Base-by-base conservation (phyloP, 176 grass and related monocot genomes). In the Pharus latifolius region DNA sequence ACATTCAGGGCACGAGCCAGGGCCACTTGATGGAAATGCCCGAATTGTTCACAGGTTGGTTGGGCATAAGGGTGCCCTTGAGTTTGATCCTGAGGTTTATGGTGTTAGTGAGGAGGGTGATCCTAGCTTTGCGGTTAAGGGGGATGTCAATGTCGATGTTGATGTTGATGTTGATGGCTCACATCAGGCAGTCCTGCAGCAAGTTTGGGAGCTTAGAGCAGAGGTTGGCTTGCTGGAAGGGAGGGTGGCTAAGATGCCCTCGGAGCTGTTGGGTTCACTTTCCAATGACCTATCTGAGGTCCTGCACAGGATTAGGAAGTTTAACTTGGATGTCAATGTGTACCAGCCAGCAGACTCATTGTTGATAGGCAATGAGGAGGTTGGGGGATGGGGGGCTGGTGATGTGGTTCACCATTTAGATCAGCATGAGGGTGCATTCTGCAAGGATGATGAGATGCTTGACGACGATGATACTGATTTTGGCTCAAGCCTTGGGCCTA, bases 21-120 rank as follows among this genome's bases (percentile, higher is more conserved):
- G 96, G 8, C 96, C 96, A 49, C 80, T 99, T 16, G 96, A 99
- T 84, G 96, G 96, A 44, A 99, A 83, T 83, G 96, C 96, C 10
- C 86, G 96, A 58, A 99, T 99, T 56, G 88, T 95, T 63, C 96
- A 99, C 72, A 83, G 96, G 37, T 66, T 91, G 75, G 90, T 99
- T 26, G 96, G 96, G 31, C 87, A 94, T 58, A 95, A 94, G 76
- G 96, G 87, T 0, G 43, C 84, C 30, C 71, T 94, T 61, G 96
- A 94, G 41, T 86, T 99, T 31, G 96, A 99, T 75, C 87, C 87
- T 7, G 96, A 88, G 40, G 76, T 88, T 45, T 99, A 95, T 66
- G 85, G 85, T 25, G 67, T 95, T 11, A 92, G 35, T 37, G 90
- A 95, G 41, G 96, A 99, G 60, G 72, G 78, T 12, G 87, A 95